A percentile compares a stretch with the other conserved stretches of the same genome.
Conservation (phyloP, 257 asterid species). For the Cynanchum wilfordii region DNA sequence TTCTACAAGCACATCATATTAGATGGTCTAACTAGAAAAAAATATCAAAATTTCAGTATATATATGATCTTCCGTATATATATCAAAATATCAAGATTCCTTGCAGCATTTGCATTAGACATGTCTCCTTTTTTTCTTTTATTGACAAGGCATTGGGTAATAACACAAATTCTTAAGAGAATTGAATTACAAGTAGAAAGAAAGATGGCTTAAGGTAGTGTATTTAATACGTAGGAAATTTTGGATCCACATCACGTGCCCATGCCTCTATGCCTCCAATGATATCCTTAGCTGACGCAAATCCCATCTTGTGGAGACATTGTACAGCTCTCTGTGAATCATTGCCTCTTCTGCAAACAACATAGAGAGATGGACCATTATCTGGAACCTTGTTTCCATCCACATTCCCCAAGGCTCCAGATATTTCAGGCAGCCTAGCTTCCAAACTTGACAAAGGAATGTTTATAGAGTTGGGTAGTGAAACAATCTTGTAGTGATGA, state of each 20-base stretch:
- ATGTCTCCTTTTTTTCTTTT: not conserved
- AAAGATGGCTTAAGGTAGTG: not conserved
- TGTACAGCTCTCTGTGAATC: conserved; percentile 93
- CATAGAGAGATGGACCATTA: conserved; percentile 48
- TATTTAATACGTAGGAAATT: conserved; percentile 58
- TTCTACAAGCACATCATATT: no score
- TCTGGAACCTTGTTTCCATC: conserved; percentile 23
- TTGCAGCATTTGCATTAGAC: not conserved
- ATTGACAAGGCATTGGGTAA: not conserved
- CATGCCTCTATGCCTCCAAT: conserved; percentile 72
- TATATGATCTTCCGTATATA: no score
- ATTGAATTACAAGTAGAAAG: not conserved
- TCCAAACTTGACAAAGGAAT: conserved; percentile 55
- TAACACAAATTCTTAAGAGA: not conserved
- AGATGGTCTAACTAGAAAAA: no score
- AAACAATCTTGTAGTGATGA: conserved; percentile 70
- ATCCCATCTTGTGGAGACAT: conserved; percentile 51
- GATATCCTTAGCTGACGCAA: conserved; percentile 51
- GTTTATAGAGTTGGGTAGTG: conserved; percentile 70
- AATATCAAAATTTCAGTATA: no score
- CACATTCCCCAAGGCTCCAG: conserved; percentile 37
- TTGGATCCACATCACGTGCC: conserved; percentile 56
- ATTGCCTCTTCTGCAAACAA: conserved; percentile 86
- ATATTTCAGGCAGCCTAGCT: conserved; percentile 51
- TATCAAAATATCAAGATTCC: no score